Evolutionary conservation across 305 asterid species (phyloP).

Genomic region (Fraxinus angustifolia): DNA sequence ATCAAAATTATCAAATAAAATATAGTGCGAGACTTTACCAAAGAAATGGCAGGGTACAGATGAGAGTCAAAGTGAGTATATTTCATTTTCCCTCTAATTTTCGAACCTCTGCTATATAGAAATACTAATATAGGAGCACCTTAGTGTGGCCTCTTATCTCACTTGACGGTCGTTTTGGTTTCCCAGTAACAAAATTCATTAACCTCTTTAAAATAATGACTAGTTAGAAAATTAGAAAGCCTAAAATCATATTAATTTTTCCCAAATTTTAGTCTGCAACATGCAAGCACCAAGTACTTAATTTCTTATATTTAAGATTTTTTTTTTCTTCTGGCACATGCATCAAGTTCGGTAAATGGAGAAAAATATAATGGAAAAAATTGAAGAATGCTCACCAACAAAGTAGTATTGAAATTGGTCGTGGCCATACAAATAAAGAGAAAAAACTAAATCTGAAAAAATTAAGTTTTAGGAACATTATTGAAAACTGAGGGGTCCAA

Average conservation of each 20-base stretch:
- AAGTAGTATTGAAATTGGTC: not conserved
- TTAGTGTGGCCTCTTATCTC: not conserved
- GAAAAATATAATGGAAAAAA: not conserved
- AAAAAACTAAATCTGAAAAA: not conserved
- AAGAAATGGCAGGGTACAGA: conserved; percentile 8
- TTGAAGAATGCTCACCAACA: not conserved
- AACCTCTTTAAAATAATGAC: not conserved
- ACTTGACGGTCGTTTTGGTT: not conserved
- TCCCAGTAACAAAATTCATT: not conserved
- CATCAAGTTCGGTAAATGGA: not conserved
- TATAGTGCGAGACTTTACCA: not conserved
- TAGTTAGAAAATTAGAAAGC: not conserved
- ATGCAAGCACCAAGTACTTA: not conserved
- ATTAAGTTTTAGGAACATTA: conserved; percentile 3
- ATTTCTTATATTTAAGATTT: not conserved
- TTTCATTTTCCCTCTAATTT: not conserved
- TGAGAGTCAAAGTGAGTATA: not conserved
- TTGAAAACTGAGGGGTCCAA: not conserved
- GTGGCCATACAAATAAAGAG: not conserved
- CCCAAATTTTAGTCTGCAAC: not conserved
- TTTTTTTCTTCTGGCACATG: not conserved
- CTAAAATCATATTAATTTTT: not conserved
- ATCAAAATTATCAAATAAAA: conserved; percentile 23
- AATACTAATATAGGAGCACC: not conserved
- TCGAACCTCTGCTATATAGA: not conserved